Evolutionary conservation across 129 eudicot species (phyloP).

Genomic region (Lonicera japonica): DNA sequence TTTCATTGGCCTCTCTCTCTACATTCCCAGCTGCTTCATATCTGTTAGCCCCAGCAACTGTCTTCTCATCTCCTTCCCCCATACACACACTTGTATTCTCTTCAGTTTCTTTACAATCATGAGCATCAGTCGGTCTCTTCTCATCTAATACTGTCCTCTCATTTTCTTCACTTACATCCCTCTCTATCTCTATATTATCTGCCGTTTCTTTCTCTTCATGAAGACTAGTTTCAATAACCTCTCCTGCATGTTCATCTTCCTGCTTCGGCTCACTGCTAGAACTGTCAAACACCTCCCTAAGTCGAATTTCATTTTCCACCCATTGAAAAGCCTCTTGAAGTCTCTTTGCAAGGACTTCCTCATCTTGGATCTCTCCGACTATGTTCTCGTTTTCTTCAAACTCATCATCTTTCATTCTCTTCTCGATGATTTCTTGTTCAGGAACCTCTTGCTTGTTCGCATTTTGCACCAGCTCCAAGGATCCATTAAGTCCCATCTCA

Average conservation of each 20-base stretch:
- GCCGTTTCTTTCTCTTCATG: slow-evolving; percentile 4
- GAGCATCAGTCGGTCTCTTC: neutral
- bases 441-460: slow-evolving; percentile 25
- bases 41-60: neutral
- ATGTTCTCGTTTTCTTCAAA: slow-evolving; percentile 16
- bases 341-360: slow-evolving; percentile 17
- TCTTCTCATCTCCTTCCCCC: slow-evolving; percentile 16
- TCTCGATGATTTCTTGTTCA: slow-evolving; percentile 27
- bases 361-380: neutral
- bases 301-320: slow-evolving; percentile 22
- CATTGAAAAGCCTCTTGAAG: slow-evolving; percentile 13
- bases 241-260: slow-evolving; percentile 11
- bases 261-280: slow-evolving; percentile 18
- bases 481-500: slow-evolving; percentile 9
- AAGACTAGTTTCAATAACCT: slow-evolving; percentile 12
- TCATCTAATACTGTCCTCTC: neutral
- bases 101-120: neutral
- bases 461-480: slow-evolving; percentile 9
- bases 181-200: neutral
- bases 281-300: neutral
- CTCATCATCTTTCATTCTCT: slow-evolving; percentile 4
- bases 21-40: neutral
- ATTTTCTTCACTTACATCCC: neutral
- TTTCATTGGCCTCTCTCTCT: no score
- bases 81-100: slow-evolving; percentile 4